Conservation (phyloP, 305 asterid species). For the Euphrasia arctica region DNA sequence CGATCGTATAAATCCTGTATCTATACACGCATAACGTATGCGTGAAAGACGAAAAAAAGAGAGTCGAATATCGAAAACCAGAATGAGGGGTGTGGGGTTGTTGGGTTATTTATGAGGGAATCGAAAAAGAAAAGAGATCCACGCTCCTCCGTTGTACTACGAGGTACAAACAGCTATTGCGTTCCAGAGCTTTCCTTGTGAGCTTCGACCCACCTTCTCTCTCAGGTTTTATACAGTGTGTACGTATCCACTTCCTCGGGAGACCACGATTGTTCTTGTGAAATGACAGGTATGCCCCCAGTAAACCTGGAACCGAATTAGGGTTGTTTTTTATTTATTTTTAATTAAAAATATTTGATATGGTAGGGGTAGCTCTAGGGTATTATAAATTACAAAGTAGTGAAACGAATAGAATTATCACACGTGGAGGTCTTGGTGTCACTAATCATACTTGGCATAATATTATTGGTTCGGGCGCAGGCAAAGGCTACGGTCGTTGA, state of each 20-base stretch:
- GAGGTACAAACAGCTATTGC: constrained; percentile 32
- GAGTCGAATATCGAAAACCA: constrained; percentile 5
- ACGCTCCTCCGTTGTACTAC: constrained; percentile 23
- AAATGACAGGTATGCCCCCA: constrained; percentile 17
- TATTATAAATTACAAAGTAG: not conserved
- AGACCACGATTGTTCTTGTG: not conserved
- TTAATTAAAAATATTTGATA: too few relatives aligned
- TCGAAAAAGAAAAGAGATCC: constrained; percentile 30
- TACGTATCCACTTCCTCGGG: not conserved
- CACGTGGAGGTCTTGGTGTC: constrained; percentile 2
- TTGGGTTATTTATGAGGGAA: constrained; percentile 15
- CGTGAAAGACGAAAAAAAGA: constrained; percentile 5
- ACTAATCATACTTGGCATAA: not conserved
- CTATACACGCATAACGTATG: constrained; percentile 17
- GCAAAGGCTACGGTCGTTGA: not conserved
- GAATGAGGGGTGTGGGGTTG: constrained; percentile 21
- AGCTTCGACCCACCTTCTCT: constrained; percentile 31
- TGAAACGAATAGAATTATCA: constrained; percentile 8
- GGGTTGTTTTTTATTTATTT: not conserved
- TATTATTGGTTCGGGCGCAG: not conserved
- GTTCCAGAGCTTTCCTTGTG: constrained; percentile 18
- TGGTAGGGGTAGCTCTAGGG: constrained; percentile 24
- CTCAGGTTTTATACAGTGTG: not conserved
- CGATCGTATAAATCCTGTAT: constrained; percentile 25
- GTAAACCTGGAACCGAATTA: not conserved